Evolutionary conservation across 2,329 filamentous ascomycete genomes (phyloP).

Genomic region (Ampelomyces quisqualis): DNA sequence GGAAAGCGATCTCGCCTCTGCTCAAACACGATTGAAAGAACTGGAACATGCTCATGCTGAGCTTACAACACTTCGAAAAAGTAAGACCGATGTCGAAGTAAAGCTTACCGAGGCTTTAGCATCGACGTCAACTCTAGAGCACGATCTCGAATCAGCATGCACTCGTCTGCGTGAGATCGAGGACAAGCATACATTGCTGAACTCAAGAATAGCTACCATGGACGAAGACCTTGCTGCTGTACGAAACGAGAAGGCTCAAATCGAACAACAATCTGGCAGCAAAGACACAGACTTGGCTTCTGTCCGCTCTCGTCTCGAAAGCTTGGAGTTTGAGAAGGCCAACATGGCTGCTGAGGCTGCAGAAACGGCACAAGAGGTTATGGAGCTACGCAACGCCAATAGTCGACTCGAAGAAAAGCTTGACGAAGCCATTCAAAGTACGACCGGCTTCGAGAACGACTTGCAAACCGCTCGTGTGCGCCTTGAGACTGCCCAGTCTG

Average conservation of each 20-base stretch:
- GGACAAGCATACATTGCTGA: constrained; percentile 16
- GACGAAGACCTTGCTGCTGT: constrained; percentile 16
- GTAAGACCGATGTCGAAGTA: constrained; percentile 14
- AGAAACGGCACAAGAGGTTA: constrained; percentile 14
- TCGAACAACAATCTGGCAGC: constrained; percentile 9
- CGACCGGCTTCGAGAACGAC: constrained; percentile 19
- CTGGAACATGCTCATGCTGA: constrained; percentile 11
- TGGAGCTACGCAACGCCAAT: constrained; percentile 13
- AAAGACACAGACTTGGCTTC: constrained; percentile 19
- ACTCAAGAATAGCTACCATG: constrained; percentile 12
- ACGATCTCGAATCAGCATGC: constrained; percentile 11
- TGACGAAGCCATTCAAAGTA: constrained; percentile 4
- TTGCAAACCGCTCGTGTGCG: constrained; percentile 21
- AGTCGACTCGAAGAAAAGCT: constrained; percentile 13
- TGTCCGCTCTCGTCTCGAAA: constrained; percentile 15
- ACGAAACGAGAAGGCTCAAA: constrained; percentile 13
- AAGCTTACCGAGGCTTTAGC: constrained; percentile 9
- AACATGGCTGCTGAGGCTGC: constrained; percentile 21
- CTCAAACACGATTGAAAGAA: constrained; percentile 13
- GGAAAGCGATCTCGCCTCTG: constrained; percentile 18
- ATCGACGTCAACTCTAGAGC: constrained; percentile 4
- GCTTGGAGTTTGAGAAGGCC: constrained; percentile 20
- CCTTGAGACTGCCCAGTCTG: constrained; percentile 26
- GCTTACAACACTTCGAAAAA: constrained; percentile 16
- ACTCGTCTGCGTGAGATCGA: constrained; percentile 19